phyloP scores from a whole-genome alignment of 371 early-diverging fungal genomes.

The Catenaria anguillulae region DNA sequence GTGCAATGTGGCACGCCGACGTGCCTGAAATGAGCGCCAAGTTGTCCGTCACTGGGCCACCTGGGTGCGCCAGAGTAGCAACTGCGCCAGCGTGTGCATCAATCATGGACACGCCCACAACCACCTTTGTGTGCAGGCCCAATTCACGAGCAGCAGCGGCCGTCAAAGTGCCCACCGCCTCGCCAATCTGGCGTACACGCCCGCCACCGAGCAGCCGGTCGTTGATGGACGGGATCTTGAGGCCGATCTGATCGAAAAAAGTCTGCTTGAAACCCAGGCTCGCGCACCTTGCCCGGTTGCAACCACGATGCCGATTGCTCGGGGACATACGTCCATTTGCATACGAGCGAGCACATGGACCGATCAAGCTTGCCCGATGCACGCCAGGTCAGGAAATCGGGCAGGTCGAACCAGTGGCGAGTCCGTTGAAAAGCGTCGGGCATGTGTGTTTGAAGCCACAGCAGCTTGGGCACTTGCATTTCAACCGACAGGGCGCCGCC shows the following conservation, averaged over 20 bases:
- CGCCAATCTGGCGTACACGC: constrained; percentile 36
- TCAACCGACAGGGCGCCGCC: constrained; percentile 52
- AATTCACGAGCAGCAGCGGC: constrained; percentile 33
- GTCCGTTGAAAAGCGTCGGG: constrained; percentile 29
- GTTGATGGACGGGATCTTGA: constrained; percentile 31
- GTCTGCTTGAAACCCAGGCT: constrained; percentile 40
- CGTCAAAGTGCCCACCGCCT: constrained; percentile 33
- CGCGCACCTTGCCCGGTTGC: background rate
- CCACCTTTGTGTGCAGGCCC: constrained; percentile 33
- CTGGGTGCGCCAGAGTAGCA: background rate
- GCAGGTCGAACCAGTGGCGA: constrained; percentile 51
- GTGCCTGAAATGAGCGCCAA: constrained; percentile 58
- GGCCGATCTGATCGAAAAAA: constrained; percentile 42
- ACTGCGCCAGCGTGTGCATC: constrained; percentile 62
- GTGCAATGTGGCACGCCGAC: constrained; percentile 55
- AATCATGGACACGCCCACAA: constrained; percentile 52
- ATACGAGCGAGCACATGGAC: constrained; percentile 46
- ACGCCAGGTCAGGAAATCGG: constrained; percentile 50
- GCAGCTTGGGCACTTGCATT: constrained; percentile 58
- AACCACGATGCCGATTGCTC: too few species aligned
- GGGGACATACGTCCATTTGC: constrained; percentile 53
- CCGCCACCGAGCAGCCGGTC: constrained; percentile 20
- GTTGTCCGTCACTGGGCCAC: constrained; percentile 24
- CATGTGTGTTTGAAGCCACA: constrained; percentile 49
- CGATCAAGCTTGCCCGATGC: constrained; percentile 41